Evolutionary conservation across 2,329 filamentous ascomycete genomes (phyloP).

Genomic region (Colletotrichum spaethianum): DNA sequence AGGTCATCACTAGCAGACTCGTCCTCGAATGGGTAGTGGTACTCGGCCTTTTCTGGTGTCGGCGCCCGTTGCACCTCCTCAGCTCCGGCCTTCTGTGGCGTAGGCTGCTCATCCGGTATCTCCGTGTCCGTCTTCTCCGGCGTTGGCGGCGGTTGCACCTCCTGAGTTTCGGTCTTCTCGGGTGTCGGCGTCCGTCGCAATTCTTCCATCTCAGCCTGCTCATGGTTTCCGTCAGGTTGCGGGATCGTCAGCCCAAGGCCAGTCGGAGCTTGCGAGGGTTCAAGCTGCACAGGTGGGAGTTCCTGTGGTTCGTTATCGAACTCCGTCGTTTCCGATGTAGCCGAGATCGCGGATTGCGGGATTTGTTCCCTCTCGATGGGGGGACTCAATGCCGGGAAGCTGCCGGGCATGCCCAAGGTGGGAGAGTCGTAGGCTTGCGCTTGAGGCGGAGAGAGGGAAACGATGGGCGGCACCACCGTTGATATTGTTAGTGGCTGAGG

Average conservation of each 20-base stretch:
- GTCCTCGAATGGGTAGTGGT: slow-evolving; percentile 67
- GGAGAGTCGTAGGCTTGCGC: slow-evolving; percentile 68
- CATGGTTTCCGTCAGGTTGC: slow-evolving; percentile 32
- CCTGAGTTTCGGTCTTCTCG: slow-evolving; percentile 13
- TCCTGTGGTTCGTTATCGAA: slow-evolving; percentile 82
- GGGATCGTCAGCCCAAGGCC: slow-evolving; percentile 38
- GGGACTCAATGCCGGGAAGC: slow-evolving; percentile 64
- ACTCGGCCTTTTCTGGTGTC: slow-evolving; percentile 53
- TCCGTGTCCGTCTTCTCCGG: neutral
- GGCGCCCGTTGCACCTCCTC: neutral
- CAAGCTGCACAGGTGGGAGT: slow-evolving; percentile 60
- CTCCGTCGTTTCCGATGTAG: slow-evolving; percentile 74
- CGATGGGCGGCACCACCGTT: slow-evolving; percentile 26
- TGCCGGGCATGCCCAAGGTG: slow-evolving; percentile 76
- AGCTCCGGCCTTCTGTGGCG: neutral
- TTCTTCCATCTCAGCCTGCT: slow-evolving; percentile 36
- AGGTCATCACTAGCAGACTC: slow-evolving; percentile 54
- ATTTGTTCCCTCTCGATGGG: slow-evolving; percentile 60
- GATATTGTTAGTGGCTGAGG: slow-evolving; percentile 23
- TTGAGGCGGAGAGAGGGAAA: slow-evolving; percentile 31
- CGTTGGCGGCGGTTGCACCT: neutral
- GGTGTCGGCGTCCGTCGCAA: slow-evolving; percentile 42
- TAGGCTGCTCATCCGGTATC: neutral
- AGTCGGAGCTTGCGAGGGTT: slow-evolving; percentile 39
- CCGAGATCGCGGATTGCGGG: slow-evolving; percentile 72